These are phyloP conservation scores for Hansenula sp. DNA, from an alignment of 1,139 yeast genomes.

Conservation along the genomic window DNA sequence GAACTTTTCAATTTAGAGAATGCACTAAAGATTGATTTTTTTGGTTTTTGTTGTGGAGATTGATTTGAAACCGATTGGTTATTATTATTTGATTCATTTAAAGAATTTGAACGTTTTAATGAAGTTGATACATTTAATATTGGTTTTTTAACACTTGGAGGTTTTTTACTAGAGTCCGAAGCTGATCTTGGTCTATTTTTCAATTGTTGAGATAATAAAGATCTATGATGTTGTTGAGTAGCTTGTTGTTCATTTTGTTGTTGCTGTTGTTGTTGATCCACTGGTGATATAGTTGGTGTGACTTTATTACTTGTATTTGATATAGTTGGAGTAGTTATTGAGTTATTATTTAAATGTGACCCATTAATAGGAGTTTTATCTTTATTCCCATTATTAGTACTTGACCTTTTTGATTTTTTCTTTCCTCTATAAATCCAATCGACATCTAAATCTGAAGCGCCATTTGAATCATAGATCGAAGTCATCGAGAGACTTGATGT, in stretches of 20 bases:
- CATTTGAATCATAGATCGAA: neutral
- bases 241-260: neutral
- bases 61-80: neutral
- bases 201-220: slow-evolving; percentile 8
- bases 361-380: neutral
- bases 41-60: neutral
- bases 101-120: slow-evolving; percentile 11
- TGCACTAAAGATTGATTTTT: neutral
- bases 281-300: neutral
- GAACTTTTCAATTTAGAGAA: slow-evolving; percentile 1
- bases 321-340: neutral
- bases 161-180: slow-evolving; percentile 4
- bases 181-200: slow-evolving; percentile 17
- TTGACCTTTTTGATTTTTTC: slow-evolving; percentile 41
- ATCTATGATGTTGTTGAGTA: neutral
- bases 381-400: neutral
- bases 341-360: neutral
- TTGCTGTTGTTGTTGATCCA: neutral
- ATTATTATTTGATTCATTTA: slow-evolving; percentile 4
- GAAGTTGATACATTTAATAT: slow-evolving; percentile 10
- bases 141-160: neutral
- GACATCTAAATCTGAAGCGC: slow-evolving; percentile 51
- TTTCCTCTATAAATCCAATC: slow-evolving; percentile 73
- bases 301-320: neutral
- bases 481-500: neutral